These are phyloP conservation scores for Neonectria ditissima DNA, from an alignment of 2,329 filamentous ascomycete genomes.

Conservation along the genomic window DNA sequence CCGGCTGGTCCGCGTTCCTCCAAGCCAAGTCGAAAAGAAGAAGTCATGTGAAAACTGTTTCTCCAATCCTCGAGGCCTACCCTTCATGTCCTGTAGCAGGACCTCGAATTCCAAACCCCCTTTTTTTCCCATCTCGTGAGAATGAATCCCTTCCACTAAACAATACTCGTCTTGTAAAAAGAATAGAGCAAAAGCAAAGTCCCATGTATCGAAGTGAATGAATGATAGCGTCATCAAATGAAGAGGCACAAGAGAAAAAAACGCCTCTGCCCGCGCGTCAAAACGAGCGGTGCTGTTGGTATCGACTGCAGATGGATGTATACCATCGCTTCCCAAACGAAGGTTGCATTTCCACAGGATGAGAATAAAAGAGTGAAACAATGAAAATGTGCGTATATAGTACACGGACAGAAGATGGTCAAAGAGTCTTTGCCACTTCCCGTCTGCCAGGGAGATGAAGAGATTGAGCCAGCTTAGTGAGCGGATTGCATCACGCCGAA, in stretches of 20 bases:
- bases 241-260: conserved; percentile 33
- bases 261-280: conserved; percentile 9
- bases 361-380: conserved; percentile 21
- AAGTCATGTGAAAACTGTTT: conserved; percentile 6
- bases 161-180: conserved; percentile 43
- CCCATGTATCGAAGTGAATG: conserved; percentile 24
- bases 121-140: conserved; percentile 26
- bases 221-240: conserved; percentile 33
- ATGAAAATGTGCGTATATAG: conserved; percentile 25
- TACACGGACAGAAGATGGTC: conserved; percentile 32
- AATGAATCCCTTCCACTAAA: conserved; percentile 43
- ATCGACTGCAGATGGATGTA: conserved; percentile 13
- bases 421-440: conserved; percentile 25
- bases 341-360: conserved; percentile 2
- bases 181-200: not conserved
- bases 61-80: conserved; percentile 37
- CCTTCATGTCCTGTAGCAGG: conserved; percentile 46
- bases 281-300: conserved; percentile 1
- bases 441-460: conserved; percentile 21
- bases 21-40: conserved; percentile 37
- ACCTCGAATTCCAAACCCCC: conserved; percentile 36
- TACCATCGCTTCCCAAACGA: conserved; percentile 15
- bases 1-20: conserved; percentile 33
- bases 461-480: conserved; percentile 33
- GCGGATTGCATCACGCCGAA: conserved; percentile 49